Evolutionary conservation across 176 grass and related monocot genomes (phyloP), one percentile per base, ranked within the genome.

Genomic region (Leersia perrieri): DNA sequence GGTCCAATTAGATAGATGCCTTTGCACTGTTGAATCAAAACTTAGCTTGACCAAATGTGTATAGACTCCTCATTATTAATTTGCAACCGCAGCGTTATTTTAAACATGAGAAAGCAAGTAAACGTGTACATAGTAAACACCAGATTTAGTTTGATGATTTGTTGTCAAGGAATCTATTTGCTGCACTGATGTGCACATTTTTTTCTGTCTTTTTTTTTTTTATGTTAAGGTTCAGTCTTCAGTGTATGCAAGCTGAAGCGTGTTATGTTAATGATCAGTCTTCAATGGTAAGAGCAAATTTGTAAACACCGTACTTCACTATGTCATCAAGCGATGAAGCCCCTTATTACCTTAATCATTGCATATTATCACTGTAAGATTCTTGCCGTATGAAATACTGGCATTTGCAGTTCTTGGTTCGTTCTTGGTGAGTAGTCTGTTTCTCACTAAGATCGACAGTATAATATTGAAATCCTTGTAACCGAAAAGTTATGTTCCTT

Each of bases 1-100:
- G 49, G 31, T 33, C 29, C 63, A 53, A 53, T 53, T 53, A 53
- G 41, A 29, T 69, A 86, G 77, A 81, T 81, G 81, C 84, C 34
- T 65, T 58, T 30, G 73, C 66, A 64, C 60, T 51, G 80, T 65
- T 36, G 7, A 22, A 53, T 9, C 8, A 33, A 51, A 66, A 58
- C 20, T 38, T 38, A 38, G 34, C 41, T 47, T 72, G 13, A 49
- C 67, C 67, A 16, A 72, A 40, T 40, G 10, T 39, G 31, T 32
- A 42, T 40, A 31, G 14, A 12, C 28, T 53, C 40, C 27, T 53
- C n/a, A 30, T 64, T 66, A 16, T 65, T 32, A 32, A 65, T 32
- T 65, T 32, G 63, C 63, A 44, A 49, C 39, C 7, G 41, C 15
- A 51, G 33, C 11, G 26, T 13, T 68, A 67, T 68, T 11, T 16